phyloP scores from a whole-genome alignment of 305 asterid species.

The Fraxinus sp. region DNA sequence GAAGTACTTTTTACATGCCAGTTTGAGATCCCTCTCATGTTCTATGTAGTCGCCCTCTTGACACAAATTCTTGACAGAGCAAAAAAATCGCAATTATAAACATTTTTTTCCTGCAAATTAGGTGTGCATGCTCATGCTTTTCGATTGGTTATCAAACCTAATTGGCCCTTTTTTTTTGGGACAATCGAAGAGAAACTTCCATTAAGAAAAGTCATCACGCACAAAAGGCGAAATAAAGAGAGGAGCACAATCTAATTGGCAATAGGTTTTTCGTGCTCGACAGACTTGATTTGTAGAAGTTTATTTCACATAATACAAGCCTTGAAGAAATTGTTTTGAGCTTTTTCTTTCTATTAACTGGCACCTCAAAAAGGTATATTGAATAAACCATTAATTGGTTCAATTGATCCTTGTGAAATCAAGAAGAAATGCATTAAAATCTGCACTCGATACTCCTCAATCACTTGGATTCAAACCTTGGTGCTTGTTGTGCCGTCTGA shows the following conservation, averaged over 20 bases:
- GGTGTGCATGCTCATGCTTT: neutral
- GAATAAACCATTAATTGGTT: neutral
- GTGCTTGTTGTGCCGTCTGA: neutral
- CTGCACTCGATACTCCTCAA: neutral
- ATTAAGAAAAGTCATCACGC: neutral
- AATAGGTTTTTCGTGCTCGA: neutral
- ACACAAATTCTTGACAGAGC: neutral
- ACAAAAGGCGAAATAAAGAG: neutral
- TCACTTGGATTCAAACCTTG: neutral
- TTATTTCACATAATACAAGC: neutral
- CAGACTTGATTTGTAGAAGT: neutral
- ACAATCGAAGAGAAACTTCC: neutral
- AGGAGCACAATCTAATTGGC: neutral
- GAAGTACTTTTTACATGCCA: constrained; percentile 8
- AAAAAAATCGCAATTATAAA: neutral
- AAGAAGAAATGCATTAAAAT: neutral
- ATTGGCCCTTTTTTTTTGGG: neutral
- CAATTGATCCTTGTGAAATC: neutral
- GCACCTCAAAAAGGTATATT: neutral
- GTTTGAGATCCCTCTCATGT: neutral
- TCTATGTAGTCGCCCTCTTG: neutral
- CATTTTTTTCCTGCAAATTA: neutral
- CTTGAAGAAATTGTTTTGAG: neutral
- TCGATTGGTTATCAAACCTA: neutral
- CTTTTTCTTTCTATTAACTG: neutral